Evolutionary conservation across 2,329 filamentous ascomycete species (phyloP), one percentile per base, ranked within the genome.

Genomic region (Cladosporium austrohemisphaericum): DNA sequence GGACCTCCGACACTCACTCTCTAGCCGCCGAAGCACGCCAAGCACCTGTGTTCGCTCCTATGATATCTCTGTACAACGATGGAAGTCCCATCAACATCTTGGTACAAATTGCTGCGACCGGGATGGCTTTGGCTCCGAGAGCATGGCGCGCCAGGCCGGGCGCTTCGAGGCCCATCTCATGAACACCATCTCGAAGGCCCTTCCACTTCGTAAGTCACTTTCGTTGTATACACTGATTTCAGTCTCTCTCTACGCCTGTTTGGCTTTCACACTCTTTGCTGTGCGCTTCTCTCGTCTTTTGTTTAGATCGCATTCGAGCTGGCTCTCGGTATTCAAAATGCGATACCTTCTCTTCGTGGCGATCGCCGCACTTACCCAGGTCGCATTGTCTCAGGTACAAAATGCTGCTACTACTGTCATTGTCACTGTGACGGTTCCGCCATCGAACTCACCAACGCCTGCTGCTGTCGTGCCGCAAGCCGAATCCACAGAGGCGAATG

Each of bases 11-110:
- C 44, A 16, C 47, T 41, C 38, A 26, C 29, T 8, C 47, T 50
- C 38, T 50, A 50, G 38, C 47, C 47, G 47, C 47, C 47, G 25
- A 29, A 28, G 14, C 22, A 37, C 29, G 47, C 47, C 38, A 36
- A 50, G 38, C 33, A 35, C 20, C 22, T 23, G 13, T 9, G 11
- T 16, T 20, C 20, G n/a, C 23, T 13, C 29, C 29, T 26, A 49
- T 28, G 29, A 35, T 28, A 23, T n/a, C 13, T n/a, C n/a, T n/a
- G n/a, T n/a, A n/a, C n/a, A n/a, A n/a, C n/a, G n/a, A n/a, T n/a
- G n/a, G n/a, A n/a, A n/a, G n/a, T n/a, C n/a, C n/a, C n/a, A n/a
- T n/a, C n/a, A n/a, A n/a, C n/a, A n/a, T n/a, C n/a, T n/a, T n/a
- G n/a, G n/a, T n/a, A n/a, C n/a, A n/a, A n/a, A n/a, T n/a, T n/a